Percentiles rank a stretch among this genome's conserved stretches.
Evolutionary conservation across 345 rosid genomes (phyloP).

Genomic region (Lumnitzera racemosa): DNA sequence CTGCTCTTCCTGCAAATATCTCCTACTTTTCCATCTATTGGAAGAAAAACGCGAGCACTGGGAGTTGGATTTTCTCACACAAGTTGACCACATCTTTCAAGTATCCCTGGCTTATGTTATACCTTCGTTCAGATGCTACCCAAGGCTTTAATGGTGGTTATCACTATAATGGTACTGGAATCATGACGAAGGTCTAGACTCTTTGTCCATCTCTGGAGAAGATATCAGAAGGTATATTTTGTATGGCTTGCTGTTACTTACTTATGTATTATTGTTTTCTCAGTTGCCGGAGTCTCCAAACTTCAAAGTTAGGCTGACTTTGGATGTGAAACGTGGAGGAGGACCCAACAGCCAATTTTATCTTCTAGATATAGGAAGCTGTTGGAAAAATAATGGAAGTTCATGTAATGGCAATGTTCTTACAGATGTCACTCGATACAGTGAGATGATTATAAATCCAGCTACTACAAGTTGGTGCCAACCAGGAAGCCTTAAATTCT

Average conservation of each 20-base stretch:
- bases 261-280: slow-evolving; percentile 3
- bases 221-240: too few species aligned
- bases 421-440: slow-evolving; percentile 52
- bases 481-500: slow-evolving; percentile 27
- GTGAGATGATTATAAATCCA: slow-evolving; percentile 44
- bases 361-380: slow-evolving; percentile 50
- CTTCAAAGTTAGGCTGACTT: slow-evolving; percentile 43
- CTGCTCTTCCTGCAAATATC: slow-evolving; percentile 5
- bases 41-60: slow-evolving; percentile 33
- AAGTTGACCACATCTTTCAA: slow-evolving; percentile 30
- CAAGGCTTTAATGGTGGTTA: slow-evolving; percentile 49
- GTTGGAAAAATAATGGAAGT: slow-evolving; percentile 56
- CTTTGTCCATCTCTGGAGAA: not conserved
- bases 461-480: slow-evolving; percentile 37
- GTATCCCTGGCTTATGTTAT: slow-evolving; percentile 60
- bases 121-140: slow-evolving; percentile 43
- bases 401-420: slow-evolving; percentile 43
- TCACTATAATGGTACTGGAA: slow-evolving; percentile 40
- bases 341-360: slow-evolving; percentile 46
- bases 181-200: slow-evolving; percentile 30
- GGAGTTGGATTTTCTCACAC: slow-evolving; percentile 50
- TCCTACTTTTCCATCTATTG: slow-evolving; percentile 45
- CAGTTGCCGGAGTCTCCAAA: slow-evolving; percentile 47
- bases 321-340: slow-evolving; percentile 47
- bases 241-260: not conserved